Conservation (phyloP, 192 early-diverging fungal species). For the Chytriomyces sp. region DNA sequence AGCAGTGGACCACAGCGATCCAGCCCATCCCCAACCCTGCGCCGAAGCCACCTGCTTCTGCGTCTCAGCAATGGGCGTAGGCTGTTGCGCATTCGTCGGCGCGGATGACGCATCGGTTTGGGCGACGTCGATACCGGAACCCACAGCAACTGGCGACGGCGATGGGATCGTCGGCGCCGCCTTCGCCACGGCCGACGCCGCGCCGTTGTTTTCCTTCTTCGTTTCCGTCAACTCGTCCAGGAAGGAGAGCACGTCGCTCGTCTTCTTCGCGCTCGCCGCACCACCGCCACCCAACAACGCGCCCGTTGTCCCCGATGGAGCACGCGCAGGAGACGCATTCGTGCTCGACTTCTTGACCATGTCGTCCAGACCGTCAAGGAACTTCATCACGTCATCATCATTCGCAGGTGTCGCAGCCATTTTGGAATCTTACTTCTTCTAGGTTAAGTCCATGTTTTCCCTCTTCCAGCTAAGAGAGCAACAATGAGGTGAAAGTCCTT, state of each 20-base stretch:
- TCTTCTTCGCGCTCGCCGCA: neutral
- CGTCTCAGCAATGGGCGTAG: neutral
- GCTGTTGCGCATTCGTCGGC: neutral
- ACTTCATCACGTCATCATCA: slow-evolving; percentile 30
- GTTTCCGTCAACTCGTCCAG: slow-evolving; percentile 41
- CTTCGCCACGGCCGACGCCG: neutral
- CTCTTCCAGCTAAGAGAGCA: neutral
- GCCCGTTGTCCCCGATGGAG: no score
- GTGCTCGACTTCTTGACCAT: neutral
- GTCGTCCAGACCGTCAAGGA: slow-evolving; percentile 27
- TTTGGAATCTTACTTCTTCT: neutral
- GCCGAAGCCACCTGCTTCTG: neutral
- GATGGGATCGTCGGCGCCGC: neutral
- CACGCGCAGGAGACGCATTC: neutral
- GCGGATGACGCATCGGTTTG: neutral
- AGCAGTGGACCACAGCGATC: slow-evolving; percentile 21
- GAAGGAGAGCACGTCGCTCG: slow-evolving; percentile 44
- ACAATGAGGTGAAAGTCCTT: no score
- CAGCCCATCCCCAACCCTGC: slow-evolving; percentile 24
- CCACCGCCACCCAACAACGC: neutral
- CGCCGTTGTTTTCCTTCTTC: no score
- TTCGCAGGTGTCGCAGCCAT: slow-evolving; percentile 1
- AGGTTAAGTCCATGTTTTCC: neutral
- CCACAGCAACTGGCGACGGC: neutral
- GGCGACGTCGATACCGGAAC: neutral